Base-by-base conservation (phyloP, 345 rosid species). In the Adansonia digitata region DNA sequence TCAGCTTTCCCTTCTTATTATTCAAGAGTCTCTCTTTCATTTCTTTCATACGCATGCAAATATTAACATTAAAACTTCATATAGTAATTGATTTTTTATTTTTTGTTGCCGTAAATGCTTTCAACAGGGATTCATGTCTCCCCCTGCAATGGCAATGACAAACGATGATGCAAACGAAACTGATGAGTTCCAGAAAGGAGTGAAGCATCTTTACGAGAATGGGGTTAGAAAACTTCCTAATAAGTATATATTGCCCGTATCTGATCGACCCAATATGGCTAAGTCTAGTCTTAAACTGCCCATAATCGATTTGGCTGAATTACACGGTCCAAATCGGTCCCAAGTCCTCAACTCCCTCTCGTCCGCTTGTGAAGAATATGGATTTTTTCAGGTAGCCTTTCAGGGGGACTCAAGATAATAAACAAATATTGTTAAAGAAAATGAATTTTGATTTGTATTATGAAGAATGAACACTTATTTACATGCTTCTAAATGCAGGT, bases 381-480 rank as follows among this genome's bases (percentile, higher is more conserved):
- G 98, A 2, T 88, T 92, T 77, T 92, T 94, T 53, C 97, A 92
- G 93, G 97, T 93, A 61, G 26, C 72, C 53, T 42, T 42, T 3
- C 68, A 55, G 24, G 7, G 7, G 0, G n/a, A n/a, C n/a, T 61
- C 26, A 53, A 22, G 2, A 56, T 49, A 8, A 0, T 7, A 3
- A 22, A 1, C 1, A 26, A 56, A 11, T 12, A 4, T 56, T 24
- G 1, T 11, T 11, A 26, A 29, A 2, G 7, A 63, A 13, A 15
- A 43, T 26, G 24, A 2, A 12, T 7, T 43, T 43, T 43, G 11
- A 10, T 8, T 43, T 2, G 13, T 2, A 43, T 14, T 43, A 43
- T 60, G n/a, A n/a, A n/a, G n/a, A n/a, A 14, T 61, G 17, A 37
- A 40, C 17, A 60, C 8, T 46, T 53, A 45, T 18, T 18, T 34